Base-by-base conservation (phyloP, 1,284 basidiomycete species). In the Boletus calvinii region DNA sequence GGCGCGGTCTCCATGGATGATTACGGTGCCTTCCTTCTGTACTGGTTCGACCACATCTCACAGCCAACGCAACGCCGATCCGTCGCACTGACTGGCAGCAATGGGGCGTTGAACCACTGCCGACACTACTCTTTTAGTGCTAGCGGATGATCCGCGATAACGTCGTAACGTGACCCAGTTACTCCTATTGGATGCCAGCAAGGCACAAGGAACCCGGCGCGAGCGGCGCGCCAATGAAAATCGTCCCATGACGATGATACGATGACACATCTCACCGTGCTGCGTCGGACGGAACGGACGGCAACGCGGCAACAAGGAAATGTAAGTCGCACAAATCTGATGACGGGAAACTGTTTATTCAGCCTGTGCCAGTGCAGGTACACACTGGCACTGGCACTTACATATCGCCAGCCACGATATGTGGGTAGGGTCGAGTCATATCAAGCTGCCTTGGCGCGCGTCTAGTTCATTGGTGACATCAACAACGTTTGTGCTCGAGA, bases 191-290 rank as follows among this genome's bases (percentile, higher is more conserved):
- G 24, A 8, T 42, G 12, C 4, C 26, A 26, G 26, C 4, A 4
- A 26, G 26, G 26, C 7, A 26, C 26, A 6, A 45, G 32, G 43
- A n/a, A 35, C 43, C 10, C 43, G 17, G 10, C 6, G 13, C 2
- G 15, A 12, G 7, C 26, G 24, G 12, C 41, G 13, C 30, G 46
- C 46, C 39, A 48, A 48, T 48, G 40, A 15, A 9, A 7, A 2
- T 44, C 3, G 43, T 22, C 15, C 26, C 26, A 30, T 52, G 38
- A 52, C 48, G 22, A 4, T 1, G 13, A 8, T 3, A n/a, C 2
- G 12, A 12, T 50, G 50, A 51, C 50, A 53, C 50, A 50, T 30
- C 15, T 31, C 3, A 15, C 17, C 45, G 45, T 13, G 24, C 35
- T 37, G n/a, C 22, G 8, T 46, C 45, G 45, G 45, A 46, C 26